phyloP scores from a whole-genome alignment of 495 filamentous ascomycete species.

The Aspergillus ellipticus region DNA sequence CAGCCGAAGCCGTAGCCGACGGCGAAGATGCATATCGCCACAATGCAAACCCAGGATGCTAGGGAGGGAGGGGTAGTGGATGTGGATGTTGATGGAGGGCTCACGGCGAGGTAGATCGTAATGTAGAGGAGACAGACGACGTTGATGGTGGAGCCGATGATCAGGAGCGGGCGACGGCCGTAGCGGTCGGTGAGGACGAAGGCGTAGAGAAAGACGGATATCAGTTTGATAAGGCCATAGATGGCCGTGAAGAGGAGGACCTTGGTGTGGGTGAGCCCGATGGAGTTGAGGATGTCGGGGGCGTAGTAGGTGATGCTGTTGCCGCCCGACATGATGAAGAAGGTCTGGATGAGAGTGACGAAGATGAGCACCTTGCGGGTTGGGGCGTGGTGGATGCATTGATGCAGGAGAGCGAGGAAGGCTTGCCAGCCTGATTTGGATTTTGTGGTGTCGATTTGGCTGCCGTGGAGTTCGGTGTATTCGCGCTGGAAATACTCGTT shows the following conservation, averaged over 20 bases:
- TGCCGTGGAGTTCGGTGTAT: conserved; percentile 71
- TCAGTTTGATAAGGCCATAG: conserved; percentile 23
- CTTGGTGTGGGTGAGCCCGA: conserved; percentile 53
- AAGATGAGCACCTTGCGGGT: conserved; percentile 42
- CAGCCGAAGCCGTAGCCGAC: conserved; percentile 23
- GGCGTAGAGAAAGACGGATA: conserved; percentile 22
- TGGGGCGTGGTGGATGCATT: conserved; percentile 53
- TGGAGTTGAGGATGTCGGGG: conserved; percentile 61
- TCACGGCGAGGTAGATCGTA: conserved; percentile 17
- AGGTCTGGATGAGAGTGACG: conserved; percentile 62
- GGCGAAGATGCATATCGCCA: conserved; percentile 24
- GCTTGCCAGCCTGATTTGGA: conserved; percentile 30
- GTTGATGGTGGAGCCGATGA: conserved; percentile 22
- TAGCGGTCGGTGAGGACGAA: conserved; percentile 20
- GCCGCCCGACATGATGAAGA: conserved; percentile 64
- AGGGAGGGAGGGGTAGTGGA: conserved; percentile 7
- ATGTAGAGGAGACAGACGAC: conserved; percentile 18
- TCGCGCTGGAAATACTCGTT: conserved; percentile 70
- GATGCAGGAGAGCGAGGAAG: conserved; percentile 5
- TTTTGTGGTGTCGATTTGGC: conserved; percentile 54
- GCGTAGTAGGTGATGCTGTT: conserved; percentile 70
- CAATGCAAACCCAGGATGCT: conserved; percentile 20
- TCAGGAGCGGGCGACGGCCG: conserved; percentile 21
- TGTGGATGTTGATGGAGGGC: conserved; percentile 10
- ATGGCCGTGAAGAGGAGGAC: conserved; percentile 23